These are phyloP conservation scores for Ogataea ramenticola DNA, from an alignment of 805 yeast species.

Conservation along the genomic window DNA sequence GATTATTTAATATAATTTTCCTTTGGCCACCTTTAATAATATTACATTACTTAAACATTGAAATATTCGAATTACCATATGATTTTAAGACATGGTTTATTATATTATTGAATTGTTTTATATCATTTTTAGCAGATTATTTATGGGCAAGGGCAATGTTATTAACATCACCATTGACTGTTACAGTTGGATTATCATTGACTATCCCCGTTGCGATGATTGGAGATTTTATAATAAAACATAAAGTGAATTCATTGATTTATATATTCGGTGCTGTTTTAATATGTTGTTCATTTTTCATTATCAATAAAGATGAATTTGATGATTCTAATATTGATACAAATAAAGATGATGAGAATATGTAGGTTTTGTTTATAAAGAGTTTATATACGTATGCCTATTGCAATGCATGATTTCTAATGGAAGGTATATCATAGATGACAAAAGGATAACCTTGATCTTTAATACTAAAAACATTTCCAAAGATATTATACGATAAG, in stretches of 20 bases:
- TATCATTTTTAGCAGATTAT: constrained; percentile 83
- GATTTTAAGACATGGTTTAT: constrained; percentile 42
- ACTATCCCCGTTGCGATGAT: constrained; percentile 94
- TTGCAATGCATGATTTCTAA: neutral
- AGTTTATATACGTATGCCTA: too few species aligned
- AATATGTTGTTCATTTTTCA: constrained; percentile 77
- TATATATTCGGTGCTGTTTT: constrained; percentile 76
- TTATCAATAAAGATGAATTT: constrained; percentile 74
- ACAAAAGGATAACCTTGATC: constrained; percentile 43
- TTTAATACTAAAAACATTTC: constrained; percentile 37
- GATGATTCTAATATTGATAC: constrained; percentile 33
- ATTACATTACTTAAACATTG: constrained; percentile 58
- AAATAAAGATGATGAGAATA: neutral
- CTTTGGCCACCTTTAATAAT: constrained; percentile 79
- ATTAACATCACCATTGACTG: constrained; percentile 88
- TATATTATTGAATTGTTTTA: constrained; percentile 57
- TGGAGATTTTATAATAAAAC: constrained; percentile 76
- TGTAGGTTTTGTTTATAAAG: neutral
- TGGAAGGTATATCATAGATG: constrained; percentile 1
- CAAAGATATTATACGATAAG: constrained; percentile 31
- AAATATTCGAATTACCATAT: constrained; percentile 66
- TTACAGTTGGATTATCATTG: constrained; percentile 87
- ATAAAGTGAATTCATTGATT: constrained; percentile 47
- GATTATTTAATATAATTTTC: constrained; percentile 64
- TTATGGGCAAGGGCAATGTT: constrained; percentile 96